phyloP scores from a whole-genome alignment of 371 early-diverging fungal genomes.

The Lichtheimia ramosa region DNA sequence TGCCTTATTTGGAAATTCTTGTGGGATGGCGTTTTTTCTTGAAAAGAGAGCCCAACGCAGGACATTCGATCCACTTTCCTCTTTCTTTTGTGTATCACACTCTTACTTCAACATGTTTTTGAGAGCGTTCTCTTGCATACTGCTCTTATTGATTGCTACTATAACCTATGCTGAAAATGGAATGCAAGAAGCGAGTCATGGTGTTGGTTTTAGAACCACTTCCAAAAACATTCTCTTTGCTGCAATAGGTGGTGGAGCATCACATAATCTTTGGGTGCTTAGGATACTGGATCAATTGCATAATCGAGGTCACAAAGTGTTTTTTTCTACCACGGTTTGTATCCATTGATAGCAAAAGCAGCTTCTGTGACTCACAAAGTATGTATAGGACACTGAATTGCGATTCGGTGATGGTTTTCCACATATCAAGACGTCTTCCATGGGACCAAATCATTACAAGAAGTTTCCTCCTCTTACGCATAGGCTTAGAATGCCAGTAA shows the following conservation, averaged over 20 bases:
- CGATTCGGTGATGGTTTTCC: slow-evolving; percentile 18
- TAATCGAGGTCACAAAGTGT: slow-evolving; percentile 8
- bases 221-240: slow-evolving; percentile 12
- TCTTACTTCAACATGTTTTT: no score
- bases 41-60: no score
- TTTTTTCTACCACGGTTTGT: slow-evolving; percentile 8
- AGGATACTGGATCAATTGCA: slow-evolving; percentile 6
- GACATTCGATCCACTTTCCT: no score
- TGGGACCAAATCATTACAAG: slow-evolving; percentile 7
- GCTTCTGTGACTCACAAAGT: background rate
- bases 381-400: slow-evolving; percentile 19
- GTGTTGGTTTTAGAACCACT: background rate
- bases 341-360: background rate
- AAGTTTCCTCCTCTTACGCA: background rate
- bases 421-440: slow-evolving; percentile 6
- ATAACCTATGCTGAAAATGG: no score
- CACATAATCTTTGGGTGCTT: slow-evolving; percentile 11
- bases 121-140: no score
- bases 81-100: no score
- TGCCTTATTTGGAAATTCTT: no score
- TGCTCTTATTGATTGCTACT: no score
- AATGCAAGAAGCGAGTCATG: no score
- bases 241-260: slow-evolving; percentile 8
- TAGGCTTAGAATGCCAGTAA: background rate
- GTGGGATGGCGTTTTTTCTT: no score